phyloP scores from a whole-genome alignment of 257 asterid species.

The Lycium barbarum region DNA sequence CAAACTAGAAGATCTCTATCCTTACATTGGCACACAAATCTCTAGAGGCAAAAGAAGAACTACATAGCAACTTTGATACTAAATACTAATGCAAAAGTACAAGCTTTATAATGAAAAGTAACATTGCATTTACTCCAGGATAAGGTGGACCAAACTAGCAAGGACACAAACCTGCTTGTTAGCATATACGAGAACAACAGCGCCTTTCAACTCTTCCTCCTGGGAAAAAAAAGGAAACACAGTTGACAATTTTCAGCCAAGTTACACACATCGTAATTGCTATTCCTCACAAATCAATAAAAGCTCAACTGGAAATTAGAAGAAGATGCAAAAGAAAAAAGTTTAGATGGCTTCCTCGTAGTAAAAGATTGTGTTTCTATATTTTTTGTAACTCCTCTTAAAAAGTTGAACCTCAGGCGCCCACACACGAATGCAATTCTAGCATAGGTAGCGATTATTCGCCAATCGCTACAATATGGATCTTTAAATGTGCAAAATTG shows the following conservation, averaged over 20 bases:
- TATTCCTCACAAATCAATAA: slow-evolving; percentile 24
- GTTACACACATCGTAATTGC: not conserved
- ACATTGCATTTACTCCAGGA: not conserved
- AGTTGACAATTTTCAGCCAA: not conserved
- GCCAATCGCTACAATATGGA: not conserved
- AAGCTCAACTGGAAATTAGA: not conserved
- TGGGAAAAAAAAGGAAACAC: not conserved
- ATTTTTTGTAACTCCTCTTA: not conserved
- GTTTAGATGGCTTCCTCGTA: not conserved
- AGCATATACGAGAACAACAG: slow-evolving; percentile 57
- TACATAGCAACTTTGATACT: not conserved
- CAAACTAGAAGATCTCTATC: not conserved
- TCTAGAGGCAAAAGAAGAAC: not conserved
- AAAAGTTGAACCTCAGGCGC: not conserved
- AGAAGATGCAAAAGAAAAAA: not conserved
- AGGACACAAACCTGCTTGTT: slow-evolving; percentile 43
- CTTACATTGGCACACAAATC: not conserved
- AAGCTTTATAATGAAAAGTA: not conserved
- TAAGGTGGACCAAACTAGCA: not conserved
- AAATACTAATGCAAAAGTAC: not conserved
- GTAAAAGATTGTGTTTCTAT: not conserved
- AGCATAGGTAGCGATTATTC: not conserved
- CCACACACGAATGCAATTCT: slow-evolving; percentile 6
- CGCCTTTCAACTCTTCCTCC: slow-evolving; percentile 54
- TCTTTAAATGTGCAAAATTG: not conserved